Conservation (phyloP, 2,329 filamentous ascomycete genomes). For the Drechslerella coelobrocha region DNA sequence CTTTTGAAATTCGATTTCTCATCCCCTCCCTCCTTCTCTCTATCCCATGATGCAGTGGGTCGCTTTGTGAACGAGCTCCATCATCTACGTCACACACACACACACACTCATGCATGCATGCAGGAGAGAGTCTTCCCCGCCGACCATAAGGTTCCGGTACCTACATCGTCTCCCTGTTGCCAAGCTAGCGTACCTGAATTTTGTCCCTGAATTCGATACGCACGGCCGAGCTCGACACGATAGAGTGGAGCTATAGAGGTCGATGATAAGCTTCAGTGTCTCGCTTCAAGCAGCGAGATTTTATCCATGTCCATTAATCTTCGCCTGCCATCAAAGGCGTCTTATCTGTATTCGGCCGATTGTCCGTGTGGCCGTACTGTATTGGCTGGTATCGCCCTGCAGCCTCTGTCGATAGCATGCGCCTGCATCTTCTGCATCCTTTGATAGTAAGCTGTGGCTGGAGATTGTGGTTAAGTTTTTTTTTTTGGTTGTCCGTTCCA, state of each 20-base stretch:
- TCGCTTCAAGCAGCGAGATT: neutral
- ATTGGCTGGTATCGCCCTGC: slow-evolving; percentile 22
- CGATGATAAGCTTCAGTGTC: slow-evolving; percentile 6
- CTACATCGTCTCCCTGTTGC: neutral
- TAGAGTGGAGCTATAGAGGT: slow-evolving; percentile 1
- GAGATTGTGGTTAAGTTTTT: neutral
- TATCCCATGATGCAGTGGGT: neutral
- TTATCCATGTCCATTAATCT: neutral
- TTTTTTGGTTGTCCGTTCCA: neutral
- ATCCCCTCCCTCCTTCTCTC: neutral
- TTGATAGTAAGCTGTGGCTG: slow-evolving; percentile 16
- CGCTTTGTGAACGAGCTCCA: neutral
- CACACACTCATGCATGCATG: neutral
- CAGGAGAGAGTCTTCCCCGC: neutral
- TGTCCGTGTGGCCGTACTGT: slow-evolving; percentile 28
- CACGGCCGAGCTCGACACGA: neutral
- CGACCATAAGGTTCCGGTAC: neutral
- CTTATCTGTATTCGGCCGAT: neutral
- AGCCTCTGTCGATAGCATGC: neutral
- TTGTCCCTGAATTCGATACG: neutral
- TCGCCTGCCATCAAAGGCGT: neutral
- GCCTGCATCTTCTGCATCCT: neutral
- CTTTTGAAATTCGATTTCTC: neutral
- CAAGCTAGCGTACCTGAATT: neutral
- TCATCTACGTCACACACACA: neutral